phyloP scores from a whole-genome alignment of 2,329 filamentous ascomycete species.

The Helicocarpus griseus region DNA sequence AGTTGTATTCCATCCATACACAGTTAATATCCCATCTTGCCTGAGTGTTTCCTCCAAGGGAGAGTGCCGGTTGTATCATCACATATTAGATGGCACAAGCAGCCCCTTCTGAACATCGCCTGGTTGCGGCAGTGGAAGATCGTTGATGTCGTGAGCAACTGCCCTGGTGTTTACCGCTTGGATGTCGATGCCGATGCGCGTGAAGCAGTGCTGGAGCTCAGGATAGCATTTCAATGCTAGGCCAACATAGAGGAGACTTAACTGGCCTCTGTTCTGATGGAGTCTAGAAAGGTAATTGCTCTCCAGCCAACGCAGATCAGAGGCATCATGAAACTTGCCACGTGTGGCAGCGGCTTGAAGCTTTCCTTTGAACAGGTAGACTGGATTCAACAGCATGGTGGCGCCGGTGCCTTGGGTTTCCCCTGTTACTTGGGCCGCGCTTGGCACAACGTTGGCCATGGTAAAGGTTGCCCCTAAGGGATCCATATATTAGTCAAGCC shows the following conservation, averaged over 20 bases:
- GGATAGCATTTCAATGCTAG: background rate
- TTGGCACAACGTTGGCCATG: conserved; percentile 8
- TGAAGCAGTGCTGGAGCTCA: background rate
- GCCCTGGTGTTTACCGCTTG: background rate
- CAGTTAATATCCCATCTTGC: too few species aligned
- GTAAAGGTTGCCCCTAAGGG: conserved; percentile 6
- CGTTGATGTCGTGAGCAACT: background rate
- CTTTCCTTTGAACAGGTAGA: conserved; percentile 19
- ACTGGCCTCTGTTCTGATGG: conserved; percentile 3
- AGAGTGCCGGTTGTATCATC: too few species aligned
- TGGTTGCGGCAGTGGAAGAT: background rate
- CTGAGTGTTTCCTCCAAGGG: too few species aligned
- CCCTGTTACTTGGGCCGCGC: conserved; percentile 6
- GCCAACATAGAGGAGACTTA: conserved; percentile 3
- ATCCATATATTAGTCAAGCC: background rate
- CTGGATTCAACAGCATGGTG: conserved; percentile 15
- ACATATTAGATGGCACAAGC: background rate
- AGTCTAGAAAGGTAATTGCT: background rate
- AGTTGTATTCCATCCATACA: too few species aligned
- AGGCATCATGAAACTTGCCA: conserved; percentile 16
- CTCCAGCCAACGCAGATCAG: conserved; percentile 10
- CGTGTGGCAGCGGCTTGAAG: conserved; percentile 15
- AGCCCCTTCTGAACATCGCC: background rate
- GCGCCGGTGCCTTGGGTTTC: conserved; percentile 5
- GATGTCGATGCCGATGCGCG: background rate